Conservation (phyloP, 169 alveolate genomes). For the Theileria annulata region DNA sequence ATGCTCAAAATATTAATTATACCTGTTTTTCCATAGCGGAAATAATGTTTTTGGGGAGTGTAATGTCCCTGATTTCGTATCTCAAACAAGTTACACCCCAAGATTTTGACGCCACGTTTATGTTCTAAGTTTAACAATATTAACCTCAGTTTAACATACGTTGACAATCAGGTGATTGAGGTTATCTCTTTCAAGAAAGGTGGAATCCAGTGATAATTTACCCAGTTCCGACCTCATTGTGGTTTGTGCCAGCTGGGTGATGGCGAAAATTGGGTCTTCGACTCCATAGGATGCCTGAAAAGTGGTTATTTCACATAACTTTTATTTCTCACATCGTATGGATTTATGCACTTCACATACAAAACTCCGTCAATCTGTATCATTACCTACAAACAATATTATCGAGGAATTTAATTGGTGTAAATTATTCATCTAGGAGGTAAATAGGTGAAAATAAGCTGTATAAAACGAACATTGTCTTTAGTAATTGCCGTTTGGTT, state of each 20-base stretch:
- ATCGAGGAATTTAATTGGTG: not conserved
- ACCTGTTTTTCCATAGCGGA: conserved; percentile 91
- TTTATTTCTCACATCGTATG: conserved; percentile 65
- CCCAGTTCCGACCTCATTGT: conserved; percentile 96
- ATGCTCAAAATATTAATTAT: not conserved
- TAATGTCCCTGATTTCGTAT: conserved; percentile 93
- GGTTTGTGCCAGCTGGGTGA: conserved; percentile 92
- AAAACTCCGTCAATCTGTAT: conserved; percentile 93
- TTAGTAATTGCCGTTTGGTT: conserved; percentile 93
- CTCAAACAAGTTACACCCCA: conserved; percentile 94
- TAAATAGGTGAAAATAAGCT: not conserved
- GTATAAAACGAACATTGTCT: conserved; percentile 83
- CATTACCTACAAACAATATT: conserved; percentile 70
- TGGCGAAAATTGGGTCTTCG: conserved; percentile 89
- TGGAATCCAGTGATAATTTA: conserved; percentile 90
- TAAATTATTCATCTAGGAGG: not conserved
- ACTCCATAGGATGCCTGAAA: conserved; percentile 90
- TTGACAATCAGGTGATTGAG: conserved; percentile 87
- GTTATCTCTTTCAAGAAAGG: conserved; percentile 92
- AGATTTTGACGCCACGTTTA: conserved; percentile 86
- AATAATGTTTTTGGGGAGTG: conserved; percentile 87
- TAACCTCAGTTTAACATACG: conserved; percentile 55
- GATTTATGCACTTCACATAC: conserved; percentile 85
- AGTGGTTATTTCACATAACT: conserved; percentile 43
- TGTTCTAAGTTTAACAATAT: conserved; percentile 55